Base-by-base conservation (phyloP, 495 filamentous ascomycete species). In the Hypoxylon fragiforme region DNA sequence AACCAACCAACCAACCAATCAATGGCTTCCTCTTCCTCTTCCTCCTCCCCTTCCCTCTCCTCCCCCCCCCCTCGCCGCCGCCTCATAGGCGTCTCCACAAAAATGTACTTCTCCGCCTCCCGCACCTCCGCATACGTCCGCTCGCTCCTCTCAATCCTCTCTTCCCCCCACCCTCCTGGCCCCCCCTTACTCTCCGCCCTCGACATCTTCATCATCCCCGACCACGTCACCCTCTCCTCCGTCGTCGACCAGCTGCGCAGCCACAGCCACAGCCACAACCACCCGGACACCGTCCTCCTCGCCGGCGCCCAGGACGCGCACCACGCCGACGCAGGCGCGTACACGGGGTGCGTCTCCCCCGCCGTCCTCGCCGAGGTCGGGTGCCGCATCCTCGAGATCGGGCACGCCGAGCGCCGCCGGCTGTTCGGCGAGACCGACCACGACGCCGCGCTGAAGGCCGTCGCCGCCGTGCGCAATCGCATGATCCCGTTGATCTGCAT, bases 401-500 rank as follows among this genome's bases (percentile, higher is more conserved):
- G 87, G 7, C 90, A 95, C 60, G 90, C 90, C 1, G 90, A 95
- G 66, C 81, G 90, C 22, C 57, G 80, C 8, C 68, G 82, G 36
- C 66, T 88, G 19, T 90, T 91, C 57, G 79, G 79, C 6, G 90
- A 94, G 70, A 88, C 84, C 9, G 85, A 91, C 60, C 76, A 60
- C 3, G 69, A 76, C 20, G 78, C 86, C 0, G 81, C 78, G 7
- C 74, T 68, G 41, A 95, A 95, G 68, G 87, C 86, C 0, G 74
- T 71, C 0, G 89, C 87, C 0, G 83, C 79, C 3, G 79, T 76
- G 9, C 66, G 79, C 3, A 85, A 90, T 48, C 82, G 85, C 1
- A 80, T 95, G 77, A 74, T 87, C 0, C 90, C 90, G 8, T 75
- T 95, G 2, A 78, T 94, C 7, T 95, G 90, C 68, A 81, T 94